Evolutionary conservation across 2,329 filamentous ascomycete genomes (phyloP).

Genomic region (Diplodia sapinea): DNA sequence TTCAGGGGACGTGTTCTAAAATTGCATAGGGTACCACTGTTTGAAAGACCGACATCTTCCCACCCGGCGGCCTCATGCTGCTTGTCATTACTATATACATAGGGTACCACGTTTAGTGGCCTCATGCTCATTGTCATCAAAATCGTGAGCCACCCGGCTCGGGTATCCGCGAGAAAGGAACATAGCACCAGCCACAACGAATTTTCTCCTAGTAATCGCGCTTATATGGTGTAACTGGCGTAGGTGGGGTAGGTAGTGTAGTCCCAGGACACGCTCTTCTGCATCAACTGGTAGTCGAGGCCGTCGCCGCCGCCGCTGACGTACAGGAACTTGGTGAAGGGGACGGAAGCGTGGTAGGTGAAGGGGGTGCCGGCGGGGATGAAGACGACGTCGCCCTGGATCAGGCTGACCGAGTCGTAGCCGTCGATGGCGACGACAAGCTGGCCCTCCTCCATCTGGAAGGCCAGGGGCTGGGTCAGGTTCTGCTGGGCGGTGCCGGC

Average conservation of each 20-base stretch:
- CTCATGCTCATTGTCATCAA: constrained; percentile 24
- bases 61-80: constrained; percentile 7
- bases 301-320: constrained; percentile 36
- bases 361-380: constrained; percentile 45
- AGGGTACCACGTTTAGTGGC: not conserved
- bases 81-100: constrained; percentile 21
- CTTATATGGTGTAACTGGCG: constrained; percentile 17
- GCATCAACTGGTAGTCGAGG: constrained; percentile 35
- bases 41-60: not conserved
- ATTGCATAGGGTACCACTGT: not conserved
- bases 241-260: constrained; percentile 34
- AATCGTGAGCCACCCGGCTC: constrained; percentile 10
- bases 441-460: constrained; percentile 50
- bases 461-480: constrained; percentile 42
- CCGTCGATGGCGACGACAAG: constrained; percentile 45
- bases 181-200: constrained; percentile 6
- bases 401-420: constrained; percentile 40
- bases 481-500: constrained; percentile 33
- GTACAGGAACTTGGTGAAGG: constrained; percentile 39
- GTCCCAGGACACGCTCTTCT: constrained; percentile 34
- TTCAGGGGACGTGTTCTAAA: not conserved
- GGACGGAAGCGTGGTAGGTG: constrained; percentile 42
- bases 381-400: constrained; percentile 49
- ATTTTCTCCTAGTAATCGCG: not conserved
- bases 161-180: constrained; percentile 21